These are phyloP conservation scores for Brettanomyces nanus DNA, from an alignment of 805 yeast species.

Conservation along the genomic window DNA sequence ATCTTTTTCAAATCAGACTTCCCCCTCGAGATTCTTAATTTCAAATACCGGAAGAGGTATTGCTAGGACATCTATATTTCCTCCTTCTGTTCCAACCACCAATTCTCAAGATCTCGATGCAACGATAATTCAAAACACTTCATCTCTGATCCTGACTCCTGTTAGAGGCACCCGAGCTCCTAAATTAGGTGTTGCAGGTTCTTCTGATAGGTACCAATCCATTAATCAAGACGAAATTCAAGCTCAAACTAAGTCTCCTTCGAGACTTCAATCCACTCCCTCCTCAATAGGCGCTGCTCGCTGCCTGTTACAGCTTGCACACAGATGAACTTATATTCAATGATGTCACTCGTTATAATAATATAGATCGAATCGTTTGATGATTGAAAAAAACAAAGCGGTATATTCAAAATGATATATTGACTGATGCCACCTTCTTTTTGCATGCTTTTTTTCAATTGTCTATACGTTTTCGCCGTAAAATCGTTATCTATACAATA, in stretches of 20 bases:
- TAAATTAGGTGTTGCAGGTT: not conserved
- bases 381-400: too few species aligned
- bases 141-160: conserved; percentile 7
- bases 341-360: too few species aligned
- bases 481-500: not conserved
- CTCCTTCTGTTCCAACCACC: not conserved
- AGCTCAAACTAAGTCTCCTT: conserved; percentile 26
- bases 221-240: conserved; percentile 18
- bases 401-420: too few species aligned
- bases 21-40: conserved; percentile 2
- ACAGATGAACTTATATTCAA: conserved; percentile 23
- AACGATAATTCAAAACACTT: conserved; percentile 10
- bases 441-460: too few species aligned
- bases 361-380: too few species aligned
- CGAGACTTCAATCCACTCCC: conserved; percentile 35
- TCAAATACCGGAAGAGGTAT: not conserved
- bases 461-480: too few species aligned
- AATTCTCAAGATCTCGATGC: conserved; percentile 9
- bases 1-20: conserved; percentile 2
- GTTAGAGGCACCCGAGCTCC: conserved; percentile 1
- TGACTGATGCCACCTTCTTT: too few species aligned
- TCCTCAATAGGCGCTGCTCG: conserved; percentile 42
- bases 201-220: too few species aligned
- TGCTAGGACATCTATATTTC: not conserved
- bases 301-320: conserved; percentile 34